Evolutionary conservation across 1,139 yeast species (phyloP).

Genomic region (Sugiyamaella castrensis): DNA sequence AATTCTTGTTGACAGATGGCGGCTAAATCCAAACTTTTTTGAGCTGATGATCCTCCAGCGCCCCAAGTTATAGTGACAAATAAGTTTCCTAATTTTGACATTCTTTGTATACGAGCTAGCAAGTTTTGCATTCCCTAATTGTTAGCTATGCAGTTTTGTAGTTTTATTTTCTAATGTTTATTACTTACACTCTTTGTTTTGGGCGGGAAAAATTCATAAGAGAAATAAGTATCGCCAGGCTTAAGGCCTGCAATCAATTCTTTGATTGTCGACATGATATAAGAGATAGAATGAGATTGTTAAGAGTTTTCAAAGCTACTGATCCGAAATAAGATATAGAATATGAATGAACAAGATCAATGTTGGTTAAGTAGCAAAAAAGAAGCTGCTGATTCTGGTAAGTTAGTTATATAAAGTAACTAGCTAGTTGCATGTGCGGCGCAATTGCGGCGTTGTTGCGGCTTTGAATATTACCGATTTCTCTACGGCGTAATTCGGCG

Average conservation of each 20-base stretch:
- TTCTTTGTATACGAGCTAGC: conserved; percentile 79
- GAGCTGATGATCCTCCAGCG: conserved; percentile 94
- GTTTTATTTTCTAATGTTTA: background rate
- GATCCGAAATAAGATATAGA: too few species aligned
- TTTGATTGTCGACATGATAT: conserved; percentile 46
- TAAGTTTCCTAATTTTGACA: conserved; percentile 82
- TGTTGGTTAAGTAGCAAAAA: too few species aligned
- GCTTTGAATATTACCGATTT: too few species aligned
- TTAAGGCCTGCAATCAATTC: conserved; percentile 53
- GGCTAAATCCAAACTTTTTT: conserved; percentile 81
- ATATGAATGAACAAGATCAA: too few species aligned
- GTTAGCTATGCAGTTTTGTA: too few species aligned
- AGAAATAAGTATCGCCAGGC: conserved; percentile 62
- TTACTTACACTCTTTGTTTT: conserved; percentile 67
- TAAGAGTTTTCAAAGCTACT: too few species aligned
- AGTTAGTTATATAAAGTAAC: too few species aligned
- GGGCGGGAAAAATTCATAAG: conserved; percentile 96
- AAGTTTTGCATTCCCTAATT: conserved; percentile 71
- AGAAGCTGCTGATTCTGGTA: too few species aligned
- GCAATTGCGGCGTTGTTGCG: too few species aligned
- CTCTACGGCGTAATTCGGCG: too few species aligned
- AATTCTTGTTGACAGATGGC: conserved; percentile 70
- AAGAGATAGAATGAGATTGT: too few species aligned
- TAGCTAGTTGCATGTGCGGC: too few species aligned
- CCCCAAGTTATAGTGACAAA: conserved; percentile 98